Percentiles rank a stretch among this genome's conserved stretches.
Conservation (phyloP, 2,329 filamentous ascomycete species). For the Fusarium anthophilum region DNA sequence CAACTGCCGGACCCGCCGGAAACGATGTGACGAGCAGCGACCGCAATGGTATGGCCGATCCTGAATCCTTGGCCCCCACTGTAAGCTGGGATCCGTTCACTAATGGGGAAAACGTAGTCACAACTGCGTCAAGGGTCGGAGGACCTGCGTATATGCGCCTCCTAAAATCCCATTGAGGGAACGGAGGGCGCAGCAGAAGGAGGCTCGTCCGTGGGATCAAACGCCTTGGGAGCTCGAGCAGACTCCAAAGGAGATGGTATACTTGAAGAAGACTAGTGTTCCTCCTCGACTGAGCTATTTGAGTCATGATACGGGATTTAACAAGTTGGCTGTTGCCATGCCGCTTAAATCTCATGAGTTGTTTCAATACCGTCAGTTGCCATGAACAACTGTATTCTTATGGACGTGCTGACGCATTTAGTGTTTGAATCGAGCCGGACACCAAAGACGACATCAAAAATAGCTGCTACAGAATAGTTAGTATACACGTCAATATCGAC, state of each 20-base stretch:
- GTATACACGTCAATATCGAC: background rate
- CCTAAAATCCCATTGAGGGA: background rate
- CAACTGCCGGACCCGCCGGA: conserved; percentile 10
- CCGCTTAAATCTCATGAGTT: conserved; percentile 14
- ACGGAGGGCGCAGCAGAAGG: conserved; percentile 12
- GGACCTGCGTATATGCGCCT: background rate
- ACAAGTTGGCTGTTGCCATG: conserved; percentile 5
- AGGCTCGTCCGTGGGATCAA: conserved; percentile 11
- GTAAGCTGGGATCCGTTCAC: background rate
- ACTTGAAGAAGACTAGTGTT: background rate
- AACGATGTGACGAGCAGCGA: conserved; percentile 15
- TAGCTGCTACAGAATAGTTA: background rate
- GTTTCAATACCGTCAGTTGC: conserved; percentile 11
- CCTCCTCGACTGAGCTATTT: background rate
- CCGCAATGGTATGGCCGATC: conserved; percentile 4
- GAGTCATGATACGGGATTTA: background rate
- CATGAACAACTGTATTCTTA: rapidly evolving
- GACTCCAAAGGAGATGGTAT: background rate
- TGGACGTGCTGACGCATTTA: background rate
- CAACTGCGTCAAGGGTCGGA: conserved; percentile 2
- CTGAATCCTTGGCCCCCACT: background rate
- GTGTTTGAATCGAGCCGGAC: background rate
- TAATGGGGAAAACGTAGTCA: background rate
- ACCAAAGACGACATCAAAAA: background rate
- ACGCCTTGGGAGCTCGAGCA: conserved; percentile 1